phyloP scores from a whole-genome alignment of 495 filamentous ascomycete genomes.

The Penicillium roqueforti region DNA sequence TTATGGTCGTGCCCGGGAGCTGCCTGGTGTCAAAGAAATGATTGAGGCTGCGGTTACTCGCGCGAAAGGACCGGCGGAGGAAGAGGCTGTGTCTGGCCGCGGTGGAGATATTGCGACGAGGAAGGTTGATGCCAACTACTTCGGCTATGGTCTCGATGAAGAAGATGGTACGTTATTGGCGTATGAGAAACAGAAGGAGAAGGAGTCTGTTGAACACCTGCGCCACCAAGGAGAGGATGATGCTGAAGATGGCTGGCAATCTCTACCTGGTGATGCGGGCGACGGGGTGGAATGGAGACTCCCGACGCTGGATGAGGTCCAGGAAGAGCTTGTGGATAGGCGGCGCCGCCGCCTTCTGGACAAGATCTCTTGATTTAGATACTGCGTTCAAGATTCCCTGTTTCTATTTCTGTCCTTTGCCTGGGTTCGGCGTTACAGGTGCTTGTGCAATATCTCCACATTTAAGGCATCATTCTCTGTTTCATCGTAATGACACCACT shows the following conservation, averaged over 20 bases:
- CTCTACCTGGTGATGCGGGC: constrained; percentile 79
- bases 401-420: constrained; percentile 14
- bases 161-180: constrained; percentile 80
- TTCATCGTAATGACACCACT: constrained; percentile 6
- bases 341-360: constrained; percentile 77
- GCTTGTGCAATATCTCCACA: constrained; percentile 22
- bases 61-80: constrained; percentile 55
- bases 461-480: constrained; percentile 16
- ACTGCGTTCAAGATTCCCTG: constrained; percentile 2
- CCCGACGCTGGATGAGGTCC: constrained; percentile 83
- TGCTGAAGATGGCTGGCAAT: constrained; percentile 65
- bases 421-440: constrained; percentile 26
- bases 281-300: constrained; percentile 82
- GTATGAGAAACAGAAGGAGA: constrained; percentile 82
- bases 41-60: constrained; percentile 69
- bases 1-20: constrained; percentile 84
- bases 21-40: constrained; percentile 95
- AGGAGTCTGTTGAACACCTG: constrained; percentile 68
- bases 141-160: constrained; percentile 91
- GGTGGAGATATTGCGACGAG: constrained; percentile 66
- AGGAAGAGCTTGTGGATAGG: constrained; percentile 86
- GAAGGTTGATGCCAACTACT: constrained; percentile 91
- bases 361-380: constrained; percentile 56
- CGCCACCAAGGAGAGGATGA: constrained; percentile 44
- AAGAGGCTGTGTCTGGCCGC: constrained; percentile 57